phyloP scores from a whole-genome alignment of 2,329 filamentous ascomycete species.

The Sporothrix inflata region DNA sequence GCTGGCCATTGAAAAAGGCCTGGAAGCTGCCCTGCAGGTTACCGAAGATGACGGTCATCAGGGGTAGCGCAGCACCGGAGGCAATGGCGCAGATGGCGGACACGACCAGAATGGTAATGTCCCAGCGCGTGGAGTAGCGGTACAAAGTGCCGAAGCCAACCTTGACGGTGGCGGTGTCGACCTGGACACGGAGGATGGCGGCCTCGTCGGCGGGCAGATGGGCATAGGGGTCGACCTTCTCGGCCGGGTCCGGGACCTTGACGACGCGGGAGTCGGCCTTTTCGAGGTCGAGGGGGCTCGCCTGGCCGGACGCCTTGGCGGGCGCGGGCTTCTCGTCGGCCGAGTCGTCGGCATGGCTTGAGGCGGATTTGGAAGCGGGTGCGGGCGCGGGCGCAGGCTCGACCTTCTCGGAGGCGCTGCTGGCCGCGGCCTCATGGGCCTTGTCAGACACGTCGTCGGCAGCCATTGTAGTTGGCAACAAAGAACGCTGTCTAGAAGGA shows the following conservation, averaged over 20 bases:
- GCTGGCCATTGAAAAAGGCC: constrained; percentile 57
- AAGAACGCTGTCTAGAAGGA: not conserved
- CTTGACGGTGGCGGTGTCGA: constrained; percentile 65
- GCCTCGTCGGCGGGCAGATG: constrained; percentile 69
- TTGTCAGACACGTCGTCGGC: constrained; percentile 32
- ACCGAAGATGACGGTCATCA: constrained; percentile 84
- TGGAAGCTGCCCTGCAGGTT: constrained; percentile 74
- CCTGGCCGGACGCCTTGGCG: constrained; percentile 12
- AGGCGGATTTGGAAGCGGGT: constrained; percentile 39
- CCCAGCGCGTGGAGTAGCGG: constrained; percentile 69
- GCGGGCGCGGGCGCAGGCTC: not conserved
- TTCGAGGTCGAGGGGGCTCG: constrained; percentile 37
- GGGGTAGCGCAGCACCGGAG: constrained; percentile 67
- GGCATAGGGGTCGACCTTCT: constrained; percentile 55
- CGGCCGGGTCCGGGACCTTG: constrained; percentile 35
- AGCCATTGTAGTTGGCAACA: constrained; percentile 21
- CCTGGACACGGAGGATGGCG: constrained; percentile 68
- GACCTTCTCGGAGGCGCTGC: constrained; percentile 23
- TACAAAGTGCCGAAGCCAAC: constrained; percentile 68
- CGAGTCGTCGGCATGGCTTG: constrained; percentile 45
- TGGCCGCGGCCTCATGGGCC: constrained; percentile 26
- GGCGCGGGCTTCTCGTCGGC: constrained; percentile 13
- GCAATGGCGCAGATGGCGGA: constrained; percentile 68
- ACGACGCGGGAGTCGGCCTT: constrained; percentile 52
- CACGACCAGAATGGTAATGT: constrained; percentile 65